Evolutionary conservation across 345 rosid species (phyloP), one percentile per base, ranked within the genome.

Genomic region (Eucalyptus fibrosa): DNA sequence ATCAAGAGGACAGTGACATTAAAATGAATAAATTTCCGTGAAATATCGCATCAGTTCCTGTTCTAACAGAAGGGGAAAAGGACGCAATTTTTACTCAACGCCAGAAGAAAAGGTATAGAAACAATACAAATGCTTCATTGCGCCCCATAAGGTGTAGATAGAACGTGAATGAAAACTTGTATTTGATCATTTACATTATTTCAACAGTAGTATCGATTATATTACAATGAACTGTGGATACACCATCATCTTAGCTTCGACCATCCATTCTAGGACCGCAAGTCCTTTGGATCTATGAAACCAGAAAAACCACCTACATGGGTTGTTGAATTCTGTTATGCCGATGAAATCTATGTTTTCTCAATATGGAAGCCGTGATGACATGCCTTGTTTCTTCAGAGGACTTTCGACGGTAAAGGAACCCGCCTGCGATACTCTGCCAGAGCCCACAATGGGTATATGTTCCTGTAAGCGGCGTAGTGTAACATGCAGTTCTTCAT

Each of bases 391-490:
- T 86, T 53, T 23, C 86, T 18, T 90, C 85, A 40, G 24, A 77
- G 85, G 47, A 14, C 85, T 77, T 23, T 40, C 1, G 47, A 89
- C 3, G 92, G 93, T 82, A 91, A 86, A 23, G 88, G 89, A 53
- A 92, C 90, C 24, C 82, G 85, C 51, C 86, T 89, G 11, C 88
- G 86, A 72, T 92, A 94, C 86, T 94, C 93, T 17, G 93, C 95
- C 2, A 94, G 91, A 69, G 94, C 95, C 95, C 94, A 93, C 88
- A 94, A 30, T 11, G 94, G 95, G 50, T 90, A 94, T 59, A 90
- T 91, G 59, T 92, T 93, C 88, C 92, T 90, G 59, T 94, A 94
- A 40, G 87, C 47, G 67, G 93, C 89, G 77, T 92, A 94, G 65
- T 93, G 95, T 42, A 93, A 65, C 94, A 91, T 91, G 88, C 93